A percentile compares a stretch with the other conserved stretches of the same genome.
These are phyloP conservation scores for Boletus reticulatus DNA, from an alignment of 768 basidiomycete species.

Conservation along the genomic window DNA sequence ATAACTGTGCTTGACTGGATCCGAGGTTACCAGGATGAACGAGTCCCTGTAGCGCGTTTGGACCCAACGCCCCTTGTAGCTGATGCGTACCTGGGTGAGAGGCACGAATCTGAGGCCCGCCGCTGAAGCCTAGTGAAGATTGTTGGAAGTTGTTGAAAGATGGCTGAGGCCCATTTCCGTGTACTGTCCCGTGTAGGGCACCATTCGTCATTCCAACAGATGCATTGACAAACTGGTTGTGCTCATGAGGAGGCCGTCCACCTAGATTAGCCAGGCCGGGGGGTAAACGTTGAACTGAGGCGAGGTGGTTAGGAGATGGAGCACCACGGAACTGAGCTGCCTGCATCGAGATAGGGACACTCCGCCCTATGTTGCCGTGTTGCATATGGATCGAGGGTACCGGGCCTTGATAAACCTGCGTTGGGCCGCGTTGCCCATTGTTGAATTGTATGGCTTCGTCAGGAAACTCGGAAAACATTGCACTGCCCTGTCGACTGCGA, in stretches of 20 bases:
- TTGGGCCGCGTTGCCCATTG: slow-evolving; percentile 53
- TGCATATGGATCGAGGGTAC: slow-evolving; percentile 50
- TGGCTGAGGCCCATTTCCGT: slow-evolving; percentile 45
- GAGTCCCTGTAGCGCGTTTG: slow-evolving; percentile 51
- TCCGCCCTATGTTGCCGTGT: slow-evolving; percentile 49
- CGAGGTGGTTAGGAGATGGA: slow-evolving; percentile 57
- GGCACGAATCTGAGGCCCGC: slow-evolving; percentile 45
- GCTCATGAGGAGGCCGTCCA: slow-evolving; percentile 77
- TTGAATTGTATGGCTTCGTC: slow-evolving; percentile 68
- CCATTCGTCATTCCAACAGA: slow-evolving; percentile 46
- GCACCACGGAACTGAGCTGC: slow-evolving; percentile 66
- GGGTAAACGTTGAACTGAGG: slow-evolving; percentile 61
- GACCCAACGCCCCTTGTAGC: slow-evolving; percentile 43
- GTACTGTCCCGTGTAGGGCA: slow-evolving; percentile 45
- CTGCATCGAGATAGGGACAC: slow-evolving; percentile 54
- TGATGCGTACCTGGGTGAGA: slow-evolving; percentile 48
- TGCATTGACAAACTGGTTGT: slow-evolving; percentile 53
- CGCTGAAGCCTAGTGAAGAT: slow-evolving; percentile 44
- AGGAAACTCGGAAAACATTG: slow-evolving; percentile 54
- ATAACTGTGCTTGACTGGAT: slow-evolving; percentile 46
- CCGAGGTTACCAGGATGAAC: slow-evolving; percentile 53
- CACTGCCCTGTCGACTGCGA: slow-evolving; percentile 54
- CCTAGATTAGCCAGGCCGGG: slow-evolving; percentile 82
- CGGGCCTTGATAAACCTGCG: slow-evolving; percentile 55
- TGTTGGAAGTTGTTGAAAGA: slow-evolving; percentile 55